These are phyloP conservation scores for Cercospora zeae-maydis DNA, from an alignment of 2,329 filamentous ascomycete genomes.

Conservation along the genomic window DNA sequence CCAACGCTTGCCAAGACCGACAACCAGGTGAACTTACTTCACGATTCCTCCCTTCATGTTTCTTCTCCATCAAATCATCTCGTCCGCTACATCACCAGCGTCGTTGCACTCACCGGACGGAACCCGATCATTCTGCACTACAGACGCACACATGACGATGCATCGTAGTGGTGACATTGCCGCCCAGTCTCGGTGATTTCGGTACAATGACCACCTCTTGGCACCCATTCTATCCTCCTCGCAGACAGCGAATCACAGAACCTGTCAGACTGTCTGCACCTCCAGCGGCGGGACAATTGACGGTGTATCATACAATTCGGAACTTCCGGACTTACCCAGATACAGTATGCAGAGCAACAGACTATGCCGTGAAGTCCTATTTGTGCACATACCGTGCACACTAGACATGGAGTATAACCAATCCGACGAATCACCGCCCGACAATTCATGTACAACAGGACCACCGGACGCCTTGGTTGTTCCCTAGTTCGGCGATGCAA, in stretches of 20 bases:
- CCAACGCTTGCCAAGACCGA: neutral
- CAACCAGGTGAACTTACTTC: neutral
- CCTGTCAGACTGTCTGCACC: neutral
- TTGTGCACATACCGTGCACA: neutral
- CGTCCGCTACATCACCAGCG: accelerated
- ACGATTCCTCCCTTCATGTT: neutral
- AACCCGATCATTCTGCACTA: neutral
- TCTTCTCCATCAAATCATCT: neutral
- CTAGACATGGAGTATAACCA: neutral
- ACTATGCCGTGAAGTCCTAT: neutral
- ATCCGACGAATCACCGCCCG: neutral
- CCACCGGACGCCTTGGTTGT: neutral
- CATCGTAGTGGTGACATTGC: neutral
- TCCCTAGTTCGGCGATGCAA: neutral
- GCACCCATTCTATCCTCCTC: neutral
- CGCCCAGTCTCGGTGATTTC: slow-evolving; percentile 1
- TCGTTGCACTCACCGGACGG: no score
- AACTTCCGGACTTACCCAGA: neutral
- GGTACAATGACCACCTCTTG: neutral
- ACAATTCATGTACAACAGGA: neutral
- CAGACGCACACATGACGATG: neutral
- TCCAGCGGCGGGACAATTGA: neutral
- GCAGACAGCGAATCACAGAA: neutral
- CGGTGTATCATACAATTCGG: neutral
- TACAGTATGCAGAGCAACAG: neutral